Evolutionary conservation across 257 asterid genomes (phyloP).

Genomic region (Nemophila menziesii): DNA sequence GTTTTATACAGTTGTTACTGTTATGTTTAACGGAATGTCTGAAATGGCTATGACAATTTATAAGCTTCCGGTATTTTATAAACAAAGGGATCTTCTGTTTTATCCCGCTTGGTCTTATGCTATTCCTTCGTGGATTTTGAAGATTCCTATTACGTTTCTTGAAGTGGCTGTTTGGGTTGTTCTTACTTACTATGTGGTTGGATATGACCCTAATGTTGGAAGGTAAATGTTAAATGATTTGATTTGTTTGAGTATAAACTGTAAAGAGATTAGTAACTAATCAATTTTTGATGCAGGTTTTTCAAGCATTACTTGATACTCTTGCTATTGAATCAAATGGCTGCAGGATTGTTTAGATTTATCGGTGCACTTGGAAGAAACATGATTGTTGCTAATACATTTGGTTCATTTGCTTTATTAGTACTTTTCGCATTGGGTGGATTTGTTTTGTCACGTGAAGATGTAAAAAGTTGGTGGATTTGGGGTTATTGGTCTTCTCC

Average conservation of each 20-base stretch:
- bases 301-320: conserved; percentile 48
- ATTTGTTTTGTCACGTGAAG: conserved; percentile 67
- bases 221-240: conserved; percentile 30
- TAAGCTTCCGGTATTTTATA: conserved; percentile 83
- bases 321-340: conserved; percentile 78
- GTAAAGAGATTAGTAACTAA: neutral
- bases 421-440: conserved; percentile 87
- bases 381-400: conserved; percentile 81
- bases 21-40: conserved; percentile 76
- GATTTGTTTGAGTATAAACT: neutral
- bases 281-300: conserved; percentile 32
- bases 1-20: conserved; percentile 59
- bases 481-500: too few relatives aligned
- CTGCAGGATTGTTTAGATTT: conserved; percentile 75
- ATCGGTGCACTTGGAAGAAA: conserved; percentile 77
- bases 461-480: too few relatives aligned
- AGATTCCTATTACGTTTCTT: conserved; percentile 51
- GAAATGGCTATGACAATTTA: conserved; percentile 73
- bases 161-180: conserved; percentile 75
- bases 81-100: conserved; percentile 72
- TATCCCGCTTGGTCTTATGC: conserved; percentile 87
- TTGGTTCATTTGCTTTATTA: conserved; percentile 78
- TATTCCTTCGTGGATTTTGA: conserved; percentile 78
- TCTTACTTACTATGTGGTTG: conserved; percentile 72
- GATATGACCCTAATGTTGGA: conserved; percentile 67